Conservation (phyloP, 208 protist species). For the Acanthamoeba healyi region DNA sequence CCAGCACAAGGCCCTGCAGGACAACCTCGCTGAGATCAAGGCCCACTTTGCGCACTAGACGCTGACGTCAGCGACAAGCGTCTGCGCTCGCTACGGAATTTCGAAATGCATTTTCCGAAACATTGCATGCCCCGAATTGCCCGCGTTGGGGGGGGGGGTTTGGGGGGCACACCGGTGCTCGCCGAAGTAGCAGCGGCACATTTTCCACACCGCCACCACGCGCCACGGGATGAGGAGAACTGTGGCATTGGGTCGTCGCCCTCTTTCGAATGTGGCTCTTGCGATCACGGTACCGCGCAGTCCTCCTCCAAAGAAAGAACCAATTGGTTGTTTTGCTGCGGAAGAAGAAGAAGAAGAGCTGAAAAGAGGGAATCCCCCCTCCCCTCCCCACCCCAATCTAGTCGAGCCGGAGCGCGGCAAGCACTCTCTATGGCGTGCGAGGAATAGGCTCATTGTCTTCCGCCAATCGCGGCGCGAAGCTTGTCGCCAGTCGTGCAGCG, state of each 20-base stretch:
- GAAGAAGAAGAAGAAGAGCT: too few relatives aligned
- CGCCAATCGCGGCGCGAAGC: neutral
- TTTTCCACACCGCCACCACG: too few relatives aligned
- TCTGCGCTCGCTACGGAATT: too few relatives aligned
- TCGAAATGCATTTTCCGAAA: too few relatives aligned
- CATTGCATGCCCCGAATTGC: too few relatives aligned
- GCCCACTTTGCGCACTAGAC: neutral
- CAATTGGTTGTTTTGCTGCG: neutral
- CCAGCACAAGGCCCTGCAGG: constrained; percentile 22
- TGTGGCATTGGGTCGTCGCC: neutral
- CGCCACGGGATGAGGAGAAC: constrained; percentile 1
- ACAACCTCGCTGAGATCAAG: constrained; percentile 68
- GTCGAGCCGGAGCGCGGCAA: neutral
- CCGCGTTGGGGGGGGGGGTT: too few relatives aligned
- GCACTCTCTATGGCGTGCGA: neutral
- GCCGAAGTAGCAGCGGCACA: too few relatives aligned
- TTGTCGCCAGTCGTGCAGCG: neutral
- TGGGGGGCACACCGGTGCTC: too few relatives aligned
- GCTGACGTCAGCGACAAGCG: too few relatives aligned
- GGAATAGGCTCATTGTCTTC: neutral
- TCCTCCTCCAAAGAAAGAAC: neutral
- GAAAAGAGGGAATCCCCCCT: too few relatives aligned
- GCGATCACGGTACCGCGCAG: neutral
- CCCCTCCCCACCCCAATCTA: too few relatives aligned
- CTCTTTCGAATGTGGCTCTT: neutral